Conservation (phyloP, 73 alveolate genomes). For the Paramecium tetraurelia region DNA sequence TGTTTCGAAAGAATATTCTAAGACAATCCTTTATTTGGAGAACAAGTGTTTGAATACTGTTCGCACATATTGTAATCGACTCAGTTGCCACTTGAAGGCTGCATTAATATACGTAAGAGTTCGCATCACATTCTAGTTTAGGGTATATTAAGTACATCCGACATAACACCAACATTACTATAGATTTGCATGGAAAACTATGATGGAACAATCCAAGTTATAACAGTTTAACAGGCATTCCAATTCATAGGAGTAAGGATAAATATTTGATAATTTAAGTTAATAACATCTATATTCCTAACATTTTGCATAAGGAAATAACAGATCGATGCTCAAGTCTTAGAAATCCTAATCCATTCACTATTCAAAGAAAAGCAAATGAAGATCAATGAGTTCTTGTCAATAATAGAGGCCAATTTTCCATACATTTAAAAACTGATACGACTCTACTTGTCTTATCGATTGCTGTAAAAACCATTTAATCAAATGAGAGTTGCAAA, state of each 20-base stretch:
- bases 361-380: conserved; percentile 9
- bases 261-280: background rate
- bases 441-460: background rate
- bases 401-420: conserved; percentile 13
- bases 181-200: background rate
- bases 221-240: background rate
- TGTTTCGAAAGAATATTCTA: conserved; percentile 18
- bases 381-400: background rate
- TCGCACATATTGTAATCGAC: background rate
- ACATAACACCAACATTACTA: background rate
- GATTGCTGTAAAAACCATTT: conserved; percentile 31
- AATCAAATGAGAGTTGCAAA: conserved; percentile 29
- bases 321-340: background rate
- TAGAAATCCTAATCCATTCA: background rate
- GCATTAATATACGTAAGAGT: conserved; percentile 12
- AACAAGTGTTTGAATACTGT: conserved; percentile 33
- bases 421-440: background rate
- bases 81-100: conserved; percentile 8
- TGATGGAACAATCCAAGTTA: background rate
- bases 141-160: background rate
- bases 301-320: background rate
- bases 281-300: background rate
- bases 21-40: conserved; percentile 7
- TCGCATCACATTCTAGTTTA: background rate
- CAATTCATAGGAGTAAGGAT: conserved; percentile 28